These are phyloP conservation scores for Neurospora sp. DNA, from an alignment of 495 filamentous ascomycete species.

Conservation along the genomic window DNA sequence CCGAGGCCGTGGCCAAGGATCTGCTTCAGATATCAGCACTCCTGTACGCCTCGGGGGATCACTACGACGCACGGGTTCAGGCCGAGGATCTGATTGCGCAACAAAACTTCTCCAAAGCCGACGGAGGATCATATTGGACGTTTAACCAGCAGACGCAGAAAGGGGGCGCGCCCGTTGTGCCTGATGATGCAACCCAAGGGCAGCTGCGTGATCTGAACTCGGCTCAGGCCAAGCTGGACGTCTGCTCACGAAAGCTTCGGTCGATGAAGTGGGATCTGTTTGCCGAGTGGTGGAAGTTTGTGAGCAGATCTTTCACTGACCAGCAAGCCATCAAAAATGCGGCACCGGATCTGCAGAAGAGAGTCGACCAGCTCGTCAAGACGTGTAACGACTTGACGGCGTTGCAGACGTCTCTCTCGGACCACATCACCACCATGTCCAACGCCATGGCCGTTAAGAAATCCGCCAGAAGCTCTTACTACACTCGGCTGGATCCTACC, in stretches of 20 bases:
- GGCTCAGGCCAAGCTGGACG: conserved; percentile 13
- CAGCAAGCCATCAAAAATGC: neutral
- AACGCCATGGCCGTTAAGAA: conserved; percentile 1
- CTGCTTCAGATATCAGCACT: conserved; percentile 12
- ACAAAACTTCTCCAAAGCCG: conserved; percentile 16
- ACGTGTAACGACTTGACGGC: too few relatives aligned
- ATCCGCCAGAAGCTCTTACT: neutral
- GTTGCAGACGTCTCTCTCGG: neutral
- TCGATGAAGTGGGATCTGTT: conserved; percentile 30
- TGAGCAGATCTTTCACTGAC: neutral
- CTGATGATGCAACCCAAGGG: neutral
- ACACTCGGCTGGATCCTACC: neutral
- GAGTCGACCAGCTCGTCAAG: neutral
- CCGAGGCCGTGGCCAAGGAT: too few relatives aligned
- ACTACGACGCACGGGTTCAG: conserved; percentile 21
- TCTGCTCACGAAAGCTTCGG: neutral
- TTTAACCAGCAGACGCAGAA: conserved; percentile 2
- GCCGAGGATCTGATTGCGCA: conserved; percentile 26
- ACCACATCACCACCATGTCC: neutral
- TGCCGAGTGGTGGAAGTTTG: conserved; percentile 31
- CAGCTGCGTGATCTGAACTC: conserved; percentile 17
- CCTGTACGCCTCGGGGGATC: conserved; percentile 24
- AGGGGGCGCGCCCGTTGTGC: too few relatives aligned
- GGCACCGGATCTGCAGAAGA: neutral
- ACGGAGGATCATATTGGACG: conserved; percentile 22